These are phyloP conservation scores for Trifolium pratense DNA, from an alignment of 306 rosid species.

Conservation along the genomic window DNA sequence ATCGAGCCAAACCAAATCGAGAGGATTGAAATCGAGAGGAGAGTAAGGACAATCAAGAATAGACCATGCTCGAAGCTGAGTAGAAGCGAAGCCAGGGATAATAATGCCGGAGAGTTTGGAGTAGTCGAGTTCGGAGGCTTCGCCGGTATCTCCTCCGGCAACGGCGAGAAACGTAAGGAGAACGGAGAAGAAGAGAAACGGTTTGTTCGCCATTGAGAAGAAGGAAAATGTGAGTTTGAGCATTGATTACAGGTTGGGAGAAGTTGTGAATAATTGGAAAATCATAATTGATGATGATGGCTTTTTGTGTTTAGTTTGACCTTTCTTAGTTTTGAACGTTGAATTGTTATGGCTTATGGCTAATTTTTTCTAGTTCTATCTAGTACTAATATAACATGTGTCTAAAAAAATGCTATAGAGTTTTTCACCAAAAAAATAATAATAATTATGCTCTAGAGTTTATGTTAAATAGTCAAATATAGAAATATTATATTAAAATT, in stretches of 20 bases:
- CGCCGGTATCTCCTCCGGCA: conserved; percentile 6
- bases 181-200: conserved; percentile 38
- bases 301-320: conserved; percentile 15
- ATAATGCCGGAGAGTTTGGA: conserved; percentile 91
- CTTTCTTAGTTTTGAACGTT: conserved; percentile 2
- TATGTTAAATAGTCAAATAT: too few species aligned
- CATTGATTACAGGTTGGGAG: conserved; percentile 2
- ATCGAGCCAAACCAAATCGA: conserved; percentile 99
- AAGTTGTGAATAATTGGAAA: conserved; percentile 4
- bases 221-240: conserved; percentile 7
- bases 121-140: conserved; percentile 64
- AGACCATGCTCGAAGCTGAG: conserved; percentile 99
- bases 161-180: conserved; percentile 38
- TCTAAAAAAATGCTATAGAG: too few species aligned
- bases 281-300: neutral
- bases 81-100: conserved; percentile 96
- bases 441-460: too few species aligned
- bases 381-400: too few species aligned
- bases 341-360: neutral
- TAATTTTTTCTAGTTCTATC: too few species aligned
- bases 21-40: conserved; percentile 98
- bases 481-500: too few species aligned
- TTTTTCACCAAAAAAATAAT: too few species aligned
- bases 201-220: conserved; percentile 34
- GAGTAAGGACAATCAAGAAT: conserved; percentile 94